Evolutionary conservation across 192 early-diverging fungal genomes (phyloP).

Genomic region (Coemansia javaensis): DNA sequence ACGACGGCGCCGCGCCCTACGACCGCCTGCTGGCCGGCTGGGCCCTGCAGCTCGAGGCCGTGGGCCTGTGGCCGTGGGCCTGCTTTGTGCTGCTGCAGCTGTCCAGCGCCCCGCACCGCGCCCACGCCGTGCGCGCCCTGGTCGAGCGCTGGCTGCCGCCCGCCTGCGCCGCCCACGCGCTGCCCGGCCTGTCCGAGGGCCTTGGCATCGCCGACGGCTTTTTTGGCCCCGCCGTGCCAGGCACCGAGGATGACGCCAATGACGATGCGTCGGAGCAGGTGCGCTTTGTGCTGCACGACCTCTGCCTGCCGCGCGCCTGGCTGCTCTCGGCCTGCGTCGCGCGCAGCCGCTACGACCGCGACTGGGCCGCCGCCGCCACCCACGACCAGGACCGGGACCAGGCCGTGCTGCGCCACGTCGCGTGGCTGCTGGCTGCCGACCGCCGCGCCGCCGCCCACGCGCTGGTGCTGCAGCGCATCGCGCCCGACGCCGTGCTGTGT

Average conservation of each 20-base stretch:
- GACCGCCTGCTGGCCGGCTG: conserved; percentile 60
- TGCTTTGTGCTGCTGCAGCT: conserved; percentile 72
- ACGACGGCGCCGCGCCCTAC: conserved; percentile 31
- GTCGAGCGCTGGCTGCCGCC: conserved; percentile 26
- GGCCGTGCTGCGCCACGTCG: conserved; percentile 26
- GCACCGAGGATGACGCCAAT: neutral
- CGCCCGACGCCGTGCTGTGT: conserved; percentile 53
- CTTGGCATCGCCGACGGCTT: conserved; percentile 12
- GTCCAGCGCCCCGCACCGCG: conserved; percentile 37
- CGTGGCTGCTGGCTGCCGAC: conserved; percentile 45
- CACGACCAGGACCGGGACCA: neutral
- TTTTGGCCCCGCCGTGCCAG: neutral
- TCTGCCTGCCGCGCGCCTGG: conserved; percentile 64
- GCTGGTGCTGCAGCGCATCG: conserved; percentile 53
- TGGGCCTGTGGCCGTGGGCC: conserved; percentile 84
- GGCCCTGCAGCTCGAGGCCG: conserved; percentile 62
- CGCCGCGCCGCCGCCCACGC: conserved; percentile 46
- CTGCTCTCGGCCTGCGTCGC: conserved; percentile 36
- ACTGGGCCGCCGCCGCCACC: conserved; percentile 11
- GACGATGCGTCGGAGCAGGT: conserved; percentile 9
- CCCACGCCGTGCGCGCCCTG: conserved; percentile 42
- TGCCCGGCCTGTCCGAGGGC: no score
- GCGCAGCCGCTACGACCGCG: conserved; percentile 51
- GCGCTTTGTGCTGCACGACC: conserved; percentile 56
- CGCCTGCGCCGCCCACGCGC: no score